A percentile compares a stretch with the other conserved stretches of the same genome.
Evolutionary conservation across 768 basidiomycete species (phyloP).

Genomic region (Boletus rufocinnamomeus): DNA sequence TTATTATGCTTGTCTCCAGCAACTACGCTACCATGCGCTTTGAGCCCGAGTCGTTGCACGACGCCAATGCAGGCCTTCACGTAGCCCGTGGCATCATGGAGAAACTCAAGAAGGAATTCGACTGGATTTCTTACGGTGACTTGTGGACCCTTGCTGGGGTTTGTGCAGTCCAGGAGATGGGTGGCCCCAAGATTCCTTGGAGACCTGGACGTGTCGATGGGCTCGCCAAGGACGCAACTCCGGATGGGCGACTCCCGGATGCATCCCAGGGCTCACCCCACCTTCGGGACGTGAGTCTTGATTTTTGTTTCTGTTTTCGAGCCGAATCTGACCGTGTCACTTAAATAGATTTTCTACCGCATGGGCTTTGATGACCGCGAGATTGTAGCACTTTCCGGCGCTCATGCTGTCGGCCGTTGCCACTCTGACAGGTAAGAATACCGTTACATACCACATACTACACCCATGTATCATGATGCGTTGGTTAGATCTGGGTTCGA

Average conservation of each 20-base stretch:
- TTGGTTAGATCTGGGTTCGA: constrained; percentile 68
- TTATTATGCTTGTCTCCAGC: constrained; percentile 40
- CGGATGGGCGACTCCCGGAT: constrained; percentile 90
- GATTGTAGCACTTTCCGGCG: constrained; percentile 92
- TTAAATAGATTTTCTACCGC: constrained; percentile 61
- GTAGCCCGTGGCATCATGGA: constrained; percentile 84
- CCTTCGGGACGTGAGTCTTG: constrained; percentile 63
- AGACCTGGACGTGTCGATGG: constrained; percentile 92
- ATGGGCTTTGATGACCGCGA: constrained; percentile 97
- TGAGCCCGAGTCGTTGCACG: constrained; percentile 81
- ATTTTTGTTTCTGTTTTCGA: neutral
- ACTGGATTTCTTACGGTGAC: constrained; percentile 96
- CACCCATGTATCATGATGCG: neutral
- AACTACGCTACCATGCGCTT: constrained; percentile 99
- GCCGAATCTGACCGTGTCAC: neutral
- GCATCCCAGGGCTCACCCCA: constrained; percentile 83
- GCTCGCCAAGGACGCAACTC: constrained; percentile 67
- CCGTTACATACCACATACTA: neutral
- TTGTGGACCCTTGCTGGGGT: constrained; percentile 97
- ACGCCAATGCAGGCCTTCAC: constrained; percentile 80
- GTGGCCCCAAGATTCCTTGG: constrained; percentile 92
- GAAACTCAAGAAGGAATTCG: constrained; percentile 81
- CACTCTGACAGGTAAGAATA: constrained; percentile 68
- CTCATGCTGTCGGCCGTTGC: constrained; percentile 95
- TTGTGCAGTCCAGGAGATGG: constrained; percentile 89